phyloP scores from a whole-genome alignment of 495 filamentous ascomycete genomes.

The Lindgomyces ingoldianus region DNA sequence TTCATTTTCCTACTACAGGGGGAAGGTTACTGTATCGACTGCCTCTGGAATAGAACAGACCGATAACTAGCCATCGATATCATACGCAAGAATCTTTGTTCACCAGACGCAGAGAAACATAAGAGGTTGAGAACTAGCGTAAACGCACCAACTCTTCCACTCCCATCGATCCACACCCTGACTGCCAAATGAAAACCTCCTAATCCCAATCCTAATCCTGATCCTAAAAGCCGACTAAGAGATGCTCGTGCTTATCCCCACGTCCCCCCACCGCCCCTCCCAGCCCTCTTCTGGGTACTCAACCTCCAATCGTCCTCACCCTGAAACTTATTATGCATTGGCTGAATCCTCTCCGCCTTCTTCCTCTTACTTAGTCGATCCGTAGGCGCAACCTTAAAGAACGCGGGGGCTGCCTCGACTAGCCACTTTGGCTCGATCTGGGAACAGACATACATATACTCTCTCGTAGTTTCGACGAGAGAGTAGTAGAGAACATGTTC shows the following conservation, averaged over 20 bases:
- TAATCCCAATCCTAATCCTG: no score
- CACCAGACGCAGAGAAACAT: no score
- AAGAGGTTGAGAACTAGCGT: no score
- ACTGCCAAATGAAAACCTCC: no score
- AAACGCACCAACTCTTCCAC: no score
- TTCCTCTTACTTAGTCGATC: slow-evolving; percentile 87
- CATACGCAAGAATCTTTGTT: no score
- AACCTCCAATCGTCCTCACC: slow-evolving; percentile 94
- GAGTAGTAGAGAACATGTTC: slow-evolving; percentile 94
- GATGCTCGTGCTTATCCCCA: slow-evolving; percentile 70
- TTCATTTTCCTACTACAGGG: no score
- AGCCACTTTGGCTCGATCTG: slow-evolving; percentile 90
- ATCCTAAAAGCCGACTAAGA: not conserved
- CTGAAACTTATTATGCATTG: slow-evolving; percentile 86
- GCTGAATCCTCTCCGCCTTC: slow-evolving; percentile 91
- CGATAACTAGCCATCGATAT: no score
- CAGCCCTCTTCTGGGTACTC: slow-evolving; percentile 82
- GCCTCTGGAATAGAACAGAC: no score
- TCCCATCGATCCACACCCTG: no score
- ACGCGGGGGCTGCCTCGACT: slow-evolving; percentile 91
- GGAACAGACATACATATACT: slow-evolving; percentile 95
- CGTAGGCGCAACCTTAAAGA: slow-evolving; percentile 95
- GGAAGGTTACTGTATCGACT: no score
- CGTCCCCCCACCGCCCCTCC: slow-evolving; percentile 88
- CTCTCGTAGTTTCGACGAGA: slow-evolving; percentile 87